phyloP scores from a whole-genome alignment of 371 early-diverging fungal genomes.

The Mucor plumbeus region DNA sequence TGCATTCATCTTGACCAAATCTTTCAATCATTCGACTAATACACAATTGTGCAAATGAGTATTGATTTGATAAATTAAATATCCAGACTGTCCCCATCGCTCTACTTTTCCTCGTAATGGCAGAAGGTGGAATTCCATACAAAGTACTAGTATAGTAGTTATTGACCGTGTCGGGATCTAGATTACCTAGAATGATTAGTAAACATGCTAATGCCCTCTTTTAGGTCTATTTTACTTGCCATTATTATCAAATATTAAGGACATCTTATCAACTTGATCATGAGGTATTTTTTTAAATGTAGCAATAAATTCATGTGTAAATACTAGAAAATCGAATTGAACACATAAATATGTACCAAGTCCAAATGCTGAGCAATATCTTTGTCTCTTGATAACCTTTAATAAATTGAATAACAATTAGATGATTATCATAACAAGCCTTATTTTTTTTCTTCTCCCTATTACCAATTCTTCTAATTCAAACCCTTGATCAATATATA shows the following conservation, averaged over 20 bases:
- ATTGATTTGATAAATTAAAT: slow-evolving; percentile 65
- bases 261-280: slow-evolving; percentile 60
- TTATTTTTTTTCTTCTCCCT: neutral
- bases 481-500: slow-evolving; percentile 85
- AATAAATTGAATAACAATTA: neutral
- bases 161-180: neutral
- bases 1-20: slow-evolving; percentile 79
- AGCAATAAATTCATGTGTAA: slow-evolving; percentile 92
- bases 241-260: slow-evolving; percentile 39
- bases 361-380: slow-evolving; percentile 89
- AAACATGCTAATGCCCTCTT: neutral
- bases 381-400: slow-evolving; percentile 86
- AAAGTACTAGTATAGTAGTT: slow-evolving; percentile 3
- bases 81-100: slow-evolving; percentile 94
- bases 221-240: slow-evolving; percentile 12
- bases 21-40: slow-evolving; percentile 86
- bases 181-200: neutral
- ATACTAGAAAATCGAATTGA: slow-evolving; percentile 88
- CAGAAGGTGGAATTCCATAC: slow-evolving; percentile 74
- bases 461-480: slow-evolving; percentile 86
- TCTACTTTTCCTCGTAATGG: slow-evolving; percentile 82
- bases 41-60: slow-evolving; percentile 68
- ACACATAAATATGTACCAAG: slow-evolving; percentile 87
- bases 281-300: slow-evolving; percentile 79
- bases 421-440: neutral